phyloP scores from a whole-genome alignment of 192 early-diverging fungal species.

The Linnemannia elongata region DNA sequence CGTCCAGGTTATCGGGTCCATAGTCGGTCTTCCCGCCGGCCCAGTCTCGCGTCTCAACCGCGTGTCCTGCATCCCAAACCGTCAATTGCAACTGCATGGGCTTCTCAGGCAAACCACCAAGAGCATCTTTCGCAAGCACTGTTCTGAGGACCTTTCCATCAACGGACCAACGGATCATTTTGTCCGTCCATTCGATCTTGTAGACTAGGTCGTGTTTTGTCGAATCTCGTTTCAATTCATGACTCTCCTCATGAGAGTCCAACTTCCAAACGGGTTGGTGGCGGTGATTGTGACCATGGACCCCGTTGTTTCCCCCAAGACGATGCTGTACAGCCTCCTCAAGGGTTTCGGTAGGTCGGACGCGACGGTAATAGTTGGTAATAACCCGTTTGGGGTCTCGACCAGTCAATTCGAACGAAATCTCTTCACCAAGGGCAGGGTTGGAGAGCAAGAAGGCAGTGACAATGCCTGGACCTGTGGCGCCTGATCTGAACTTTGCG shows the following conservation, averaged over 20 bases:
- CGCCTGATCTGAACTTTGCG: slow-evolving; percentile 66
- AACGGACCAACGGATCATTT: slow-evolving; percentile 50
- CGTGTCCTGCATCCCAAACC: slow-evolving; percentile 60
- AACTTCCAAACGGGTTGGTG: slow-evolving; percentile 42
- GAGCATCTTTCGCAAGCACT: slow-evolving; percentile 21
- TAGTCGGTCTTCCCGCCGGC: slow-evolving; percentile 49
- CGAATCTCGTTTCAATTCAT: slow-evolving; percentile 23
- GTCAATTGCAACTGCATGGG: slow-evolving; percentile 54
- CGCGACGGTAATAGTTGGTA: slow-evolving; percentile 72
- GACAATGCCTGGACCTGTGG: slow-evolving; percentile 68
- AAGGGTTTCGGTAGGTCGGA: slow-evolving; percentile 61
- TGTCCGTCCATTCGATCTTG: slow-evolving; percentile 57
- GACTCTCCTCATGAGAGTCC: slow-evolving; percentile 31
- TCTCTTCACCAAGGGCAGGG: slow-evolving; percentile 70
- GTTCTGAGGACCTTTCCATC: slow-evolving; percentile 58
- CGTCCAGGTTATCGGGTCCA: slow-evolving; percentile 25
- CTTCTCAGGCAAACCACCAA: slow-evolving; percentile 17
- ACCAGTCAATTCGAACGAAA: slow-evolving; percentile 76
- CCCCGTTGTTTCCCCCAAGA: neutral
- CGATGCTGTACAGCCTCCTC: slow-evolving; percentile 54
- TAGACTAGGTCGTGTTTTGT: slow-evolving; percentile 33
- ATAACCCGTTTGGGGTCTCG: slow-evolving; percentile 64
- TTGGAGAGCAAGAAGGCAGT: slow-evolving; percentile 70
- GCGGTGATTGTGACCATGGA: neutral
- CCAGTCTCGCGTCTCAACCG: slow-evolving; percentile 33